Base-by-base conservation (phyloP, 331 rosid species). In the Telfairia occidentalis region DNA sequence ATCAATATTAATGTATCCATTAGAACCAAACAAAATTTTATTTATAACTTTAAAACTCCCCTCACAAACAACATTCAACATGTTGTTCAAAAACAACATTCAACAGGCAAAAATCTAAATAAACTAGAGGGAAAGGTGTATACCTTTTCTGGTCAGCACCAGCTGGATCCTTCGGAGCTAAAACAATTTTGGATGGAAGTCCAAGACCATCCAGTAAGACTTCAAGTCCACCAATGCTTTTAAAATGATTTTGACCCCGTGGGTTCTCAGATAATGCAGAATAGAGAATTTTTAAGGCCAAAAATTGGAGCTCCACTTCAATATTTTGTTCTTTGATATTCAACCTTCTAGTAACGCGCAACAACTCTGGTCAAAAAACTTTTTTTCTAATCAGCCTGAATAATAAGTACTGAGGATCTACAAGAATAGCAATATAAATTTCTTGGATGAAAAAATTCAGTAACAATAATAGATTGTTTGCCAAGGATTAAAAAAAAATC, bases 151-250 rank as follows among this genome's bases (percentile, higher is more conserved):
- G 92, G 65, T 82, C 82, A 70, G 85, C 78, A 77, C 69, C 77
- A 83, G 82, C 75, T 24, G 86, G 63, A 64, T 64, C 79, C 53
- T 78, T 84, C 77, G 74, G 77, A 77, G 78, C 83, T 79, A 83
- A 78, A 40, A 80, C 84, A 84, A 85, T 89, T 87, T 84, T 87
- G 78, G 93, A 87, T 23, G 95, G 87, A 81, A 88, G 76, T 73
- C 98, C 98, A 84, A 95, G 97, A 81, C 97, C 96, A 85, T 95
- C 98, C 87, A 95, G 75, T 82, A 95, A 85, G 82, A 91, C 98
- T 85, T 95, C 98, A 87, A 90, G 90, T 52, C 98, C 98, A 73
- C 98, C 98, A 74, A 95, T 91, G 87, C 98, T 95, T 86, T 86
- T 95, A 79, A 95, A 95, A 90, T 88, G 97, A 81, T 86, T 88